Base-by-base conservation (phyloP, 169 alveolate species). In the Plasmodium gallinaceum region DNA sequence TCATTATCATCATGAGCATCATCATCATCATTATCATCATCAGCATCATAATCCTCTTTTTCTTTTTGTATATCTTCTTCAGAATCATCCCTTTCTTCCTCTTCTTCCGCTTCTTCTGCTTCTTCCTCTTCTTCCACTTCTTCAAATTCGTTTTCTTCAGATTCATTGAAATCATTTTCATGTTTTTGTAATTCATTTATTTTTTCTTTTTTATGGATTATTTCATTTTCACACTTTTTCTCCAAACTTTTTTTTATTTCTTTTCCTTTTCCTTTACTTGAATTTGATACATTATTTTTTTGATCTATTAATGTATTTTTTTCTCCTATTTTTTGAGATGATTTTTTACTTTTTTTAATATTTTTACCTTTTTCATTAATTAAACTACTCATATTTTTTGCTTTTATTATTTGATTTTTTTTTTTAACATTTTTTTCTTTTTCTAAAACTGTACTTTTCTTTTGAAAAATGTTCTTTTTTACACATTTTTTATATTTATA, bases 361-460 rank as follows among this genome's bases (percentile, higher is more conserved):
- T 16, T 39, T 32, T 66, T 66, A 10, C 66, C 66, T 20, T 48
- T 70, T 12, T 32, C 64, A 18, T 70, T 51, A 12, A 16, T 7
- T 7, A 70, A 12, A 24, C 32, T 70, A 26, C n/a, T 70, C 48
- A 20, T n/a, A 26, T 18, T 45, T 46, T 78, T 78, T 20, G 51
- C 45, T 48, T 57, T 70, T 48, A 76, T 9, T 9, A 22, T n/a
- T 6, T 39, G 20, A 6, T 7, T 42, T 39, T 64, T 78, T 43
- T 70, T 78, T 42, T 39, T 78, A 10, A 78, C 54, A 12, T 45
- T 78, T 52, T 51, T 78, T 39, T 74, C 88, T 48, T 60, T 74
- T 37, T 74, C 73, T 10, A 61, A 16, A 3, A 16, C 7, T 5
- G 57, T 14, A 20, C 39, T 69, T 20, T 78, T 61, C 10, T 70